Evolutionary conservation across 1,139 yeast species (phyloP), one percentile per base, ranked within the genome.

Genomic region (Sugiyamaella neomexicana): DNA sequence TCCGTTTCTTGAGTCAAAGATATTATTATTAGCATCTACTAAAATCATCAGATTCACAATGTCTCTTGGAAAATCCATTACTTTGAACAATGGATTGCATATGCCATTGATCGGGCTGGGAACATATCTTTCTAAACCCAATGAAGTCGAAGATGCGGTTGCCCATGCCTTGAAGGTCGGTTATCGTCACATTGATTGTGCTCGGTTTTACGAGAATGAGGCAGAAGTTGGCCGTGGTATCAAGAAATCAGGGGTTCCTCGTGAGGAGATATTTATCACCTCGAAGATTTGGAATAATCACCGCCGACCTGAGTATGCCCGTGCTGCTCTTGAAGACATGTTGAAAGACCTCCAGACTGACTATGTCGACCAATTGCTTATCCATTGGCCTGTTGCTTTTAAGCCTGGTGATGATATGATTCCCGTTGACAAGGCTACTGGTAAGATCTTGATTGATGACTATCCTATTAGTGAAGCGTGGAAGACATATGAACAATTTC

Each of bases 281-380:
- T 85, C 95, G 55, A 89, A 89, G 74, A 75, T 88, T 65, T 88
- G 95, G 95, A 88, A 87, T 77, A 77, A 74, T 61, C 85, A 69
- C 78, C 96, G 87, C 63, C 76, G 78, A 59, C 62, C 87, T 60
- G 75, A 77, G 57, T 72, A 78, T 48, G 82, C 82, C n/a, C 80
- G 69, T 32, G 71, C 63, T 15, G 89, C 86, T 1, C 70, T 86
- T 50, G 79, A 81, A 37, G 72, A 69, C 45, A 83, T 90, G 1
- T 75, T 87, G 66, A 67, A 77, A 58, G 82, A 82, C 65, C 74
- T 87, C 61, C 83, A 82, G 1, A 67, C 83, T 61, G 89, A 84
- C 46, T 87, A 86, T 65, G 80, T 86, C 50, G 95, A 87, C 67
- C 75, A 86, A 60, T 85, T 81, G 69, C 78, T 86, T 63, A 73